A percentile compares a stretch with the other conserved stretches of the same genome.
Conservation (phyloP, 2,329 filamentous ascomycete genomes). For the Mariannaea sp. region DNA sequence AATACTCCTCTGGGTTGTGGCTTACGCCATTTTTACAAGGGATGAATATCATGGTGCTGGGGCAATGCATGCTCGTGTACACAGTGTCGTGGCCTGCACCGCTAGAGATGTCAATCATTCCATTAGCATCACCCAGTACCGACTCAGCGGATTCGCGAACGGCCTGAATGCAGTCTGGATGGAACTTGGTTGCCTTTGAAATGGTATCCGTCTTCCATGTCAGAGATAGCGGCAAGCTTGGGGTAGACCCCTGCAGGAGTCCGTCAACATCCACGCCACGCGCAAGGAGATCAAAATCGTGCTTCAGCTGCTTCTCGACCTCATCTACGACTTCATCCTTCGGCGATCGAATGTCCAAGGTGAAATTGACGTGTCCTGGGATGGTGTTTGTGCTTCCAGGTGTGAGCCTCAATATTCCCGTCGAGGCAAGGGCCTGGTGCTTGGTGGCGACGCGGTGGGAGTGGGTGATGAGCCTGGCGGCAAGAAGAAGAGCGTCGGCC, state of each 20-base stretch:
- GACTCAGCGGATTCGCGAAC: constrained; percentile 62
- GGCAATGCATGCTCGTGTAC: constrained; percentile 40
- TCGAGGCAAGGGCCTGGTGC: constrained; percentile 22
- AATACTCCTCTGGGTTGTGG: constrained; percentile 45
- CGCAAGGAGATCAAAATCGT: constrained; percentile 29
- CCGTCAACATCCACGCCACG: constrained; percentile 48
- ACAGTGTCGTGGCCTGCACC: constrained; percentile 48
- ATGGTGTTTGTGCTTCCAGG: constrained; percentile 28
- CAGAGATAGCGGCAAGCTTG: constrained; percentile 13
- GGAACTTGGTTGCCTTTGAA: constrained; percentile 64
- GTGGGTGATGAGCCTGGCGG: constrained; percentile 22
- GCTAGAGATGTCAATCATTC: constrained; percentile 42
- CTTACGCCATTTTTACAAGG: constrained; percentile 45
- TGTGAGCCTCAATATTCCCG: constrained; percentile 17
- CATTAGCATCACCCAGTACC: constrained; percentile 53
- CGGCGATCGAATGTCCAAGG: constrained; percentile 66
- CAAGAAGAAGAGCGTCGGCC: constrained; percentile 21
- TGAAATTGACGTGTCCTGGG: constrained; percentile 39
- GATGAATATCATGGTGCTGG: constrained; percentile 48
- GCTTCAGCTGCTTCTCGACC: constrained; percentile 41
- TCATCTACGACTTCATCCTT: constrained; percentile 57
- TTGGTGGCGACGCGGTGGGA: constrained; percentile 21
- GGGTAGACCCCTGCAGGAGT: constrained; percentile 23
- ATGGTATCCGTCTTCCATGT: constrained; percentile 65
- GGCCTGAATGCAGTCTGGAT: constrained; percentile 67